Conservation (phyloP, 2,329 filamentous ascomycete genomes). For the Pyrenophora teres region DNA sequence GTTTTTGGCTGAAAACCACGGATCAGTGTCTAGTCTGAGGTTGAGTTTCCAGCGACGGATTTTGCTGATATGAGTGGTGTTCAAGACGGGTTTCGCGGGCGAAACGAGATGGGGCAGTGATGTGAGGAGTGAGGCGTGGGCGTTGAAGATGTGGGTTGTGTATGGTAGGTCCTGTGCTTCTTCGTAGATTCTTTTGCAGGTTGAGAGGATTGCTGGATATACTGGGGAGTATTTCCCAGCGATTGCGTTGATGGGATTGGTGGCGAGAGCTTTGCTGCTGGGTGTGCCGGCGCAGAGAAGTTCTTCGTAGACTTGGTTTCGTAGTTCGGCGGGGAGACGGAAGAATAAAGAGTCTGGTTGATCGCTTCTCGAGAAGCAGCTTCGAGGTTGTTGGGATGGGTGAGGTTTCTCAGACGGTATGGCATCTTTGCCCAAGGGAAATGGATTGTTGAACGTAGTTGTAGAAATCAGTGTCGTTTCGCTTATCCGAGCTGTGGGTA, state of each 20-base stretch:
- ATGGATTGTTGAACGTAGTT: neutral
- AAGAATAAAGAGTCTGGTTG: conserved; percentile 41
- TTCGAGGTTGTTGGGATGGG: conserved; percentile 2
- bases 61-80: conserved; percentile 33
- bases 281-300: conserved; percentile 41
- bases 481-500: conserved; percentile 4
- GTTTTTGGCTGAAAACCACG: conserved; percentile 49
- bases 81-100: conserved; percentile 45
- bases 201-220: conserved; percentile 49
- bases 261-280: conserved; percentile 11
- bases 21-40: conserved; percentile 57
- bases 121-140: conserved; percentile 54
- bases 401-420: conserved; percentile 3
- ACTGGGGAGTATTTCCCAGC: conserved; percentile 27
- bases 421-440: neutral
- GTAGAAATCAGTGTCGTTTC: neutral
- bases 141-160: conserved; percentile 55
- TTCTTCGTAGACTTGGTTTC: conserved; percentile 60
- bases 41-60: conserved; percentile 54
- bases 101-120: conserved; percentile 51
- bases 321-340: conserved; percentile 63
- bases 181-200: conserved; percentile 48
- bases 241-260: neutral
- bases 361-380: conserved; percentile 2
- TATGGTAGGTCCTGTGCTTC: conserved; percentile 56